Evolutionary conservation across 2,329 filamentous ascomycete species (phyloP).

Genomic region (Paraphoma sp.): DNA sequence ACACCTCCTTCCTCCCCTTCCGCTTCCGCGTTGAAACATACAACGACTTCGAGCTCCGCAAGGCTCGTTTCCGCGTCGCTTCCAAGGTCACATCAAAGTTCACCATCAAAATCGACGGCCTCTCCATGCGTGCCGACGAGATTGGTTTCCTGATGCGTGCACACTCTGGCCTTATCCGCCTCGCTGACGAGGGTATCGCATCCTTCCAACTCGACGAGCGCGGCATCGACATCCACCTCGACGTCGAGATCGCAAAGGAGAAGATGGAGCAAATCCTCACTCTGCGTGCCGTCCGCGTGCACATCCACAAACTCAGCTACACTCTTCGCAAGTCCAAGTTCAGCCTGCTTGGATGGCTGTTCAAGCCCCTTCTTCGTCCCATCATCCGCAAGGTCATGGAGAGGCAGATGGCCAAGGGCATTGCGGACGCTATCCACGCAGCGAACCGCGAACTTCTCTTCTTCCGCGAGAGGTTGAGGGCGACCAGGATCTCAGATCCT

Average conservation of each 20-base stretch:
- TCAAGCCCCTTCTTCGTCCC: constrained; percentile 84
- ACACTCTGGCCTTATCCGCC: constrained; percentile 75
- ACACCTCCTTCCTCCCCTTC: constrained; percentile 88
- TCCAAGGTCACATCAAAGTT: constrained; percentile 74
- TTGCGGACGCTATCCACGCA: constrained; percentile 72
- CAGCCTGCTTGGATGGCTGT: constrained; percentile 77
- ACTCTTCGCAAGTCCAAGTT: constrained; percentile 76
- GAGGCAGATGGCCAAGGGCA: constrained; percentile 73
- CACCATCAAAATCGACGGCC: constrained; percentile 79
- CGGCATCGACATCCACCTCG: constrained; percentile 84
- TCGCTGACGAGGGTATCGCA: constrained; percentile 84
- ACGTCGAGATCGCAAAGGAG: constrained; percentile 82
- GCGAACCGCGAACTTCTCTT: constrained; percentile 87
- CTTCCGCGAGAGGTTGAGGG: constrained; percentile 83
- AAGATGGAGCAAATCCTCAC: constrained; percentile 81
- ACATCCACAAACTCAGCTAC: constrained; percentile 88
- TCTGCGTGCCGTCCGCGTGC: constrained; percentile 76
- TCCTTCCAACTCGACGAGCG: constrained; percentile 85
- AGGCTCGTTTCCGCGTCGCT: constrained; percentile 73
- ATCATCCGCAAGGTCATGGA: constrained; percentile 82
- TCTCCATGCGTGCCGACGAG: constrained; percentile 84
- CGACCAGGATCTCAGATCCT: constrained; percentile 82
- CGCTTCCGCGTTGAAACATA: constrained; percentile 80
- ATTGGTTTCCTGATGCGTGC: constrained; percentile 88
- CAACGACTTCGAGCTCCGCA: constrained; percentile 86